phyloP scores from a whole-genome alignment of 2,329 filamentous ascomycete genomes.

The Aspergillus terreus region DNA sequence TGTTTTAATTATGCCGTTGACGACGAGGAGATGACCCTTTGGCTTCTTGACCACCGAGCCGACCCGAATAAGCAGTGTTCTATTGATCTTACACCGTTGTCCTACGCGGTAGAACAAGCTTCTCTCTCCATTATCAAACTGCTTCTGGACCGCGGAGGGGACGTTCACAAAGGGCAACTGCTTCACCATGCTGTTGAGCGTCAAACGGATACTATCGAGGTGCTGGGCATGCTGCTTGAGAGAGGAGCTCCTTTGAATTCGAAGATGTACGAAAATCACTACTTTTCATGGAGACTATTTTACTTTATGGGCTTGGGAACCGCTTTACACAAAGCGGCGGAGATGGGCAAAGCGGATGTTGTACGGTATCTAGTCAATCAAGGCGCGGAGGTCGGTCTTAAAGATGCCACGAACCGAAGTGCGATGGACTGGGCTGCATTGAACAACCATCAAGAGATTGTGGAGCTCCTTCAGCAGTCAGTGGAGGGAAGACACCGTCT shows the following conservation, averaged over 20 bases:
- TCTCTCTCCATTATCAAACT: constrained; percentile 17
- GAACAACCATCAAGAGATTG: too few species aligned
- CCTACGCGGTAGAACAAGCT: constrained; percentile 17
- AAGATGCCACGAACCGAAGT: constrained; percentile 7
- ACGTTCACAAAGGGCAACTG: constrained; percentile 19
- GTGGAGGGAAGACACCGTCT: too few species aligned
- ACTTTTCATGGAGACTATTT: constrained; percentile 15
- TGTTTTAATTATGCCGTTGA: constrained; percentile 14
- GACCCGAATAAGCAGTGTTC: constrained; percentile 22
- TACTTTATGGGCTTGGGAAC: constrained; percentile 19
- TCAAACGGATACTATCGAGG: constrained; percentile 11
- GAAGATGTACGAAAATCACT: constrained; percentile 19
- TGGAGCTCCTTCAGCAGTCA: too few species aligned
- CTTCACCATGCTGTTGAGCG: constrained; percentile 19
- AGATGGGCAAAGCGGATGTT: constrained; percentile 17
- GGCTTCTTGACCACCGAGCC: constrained; percentile 25
- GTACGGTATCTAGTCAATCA: constrained; percentile 16
- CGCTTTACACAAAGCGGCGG: constrained; percentile 19
- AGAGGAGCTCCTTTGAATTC: constrained; percentile 17
- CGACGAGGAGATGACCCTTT: constrained; percentile 21
- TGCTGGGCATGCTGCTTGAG: constrained; percentile 16
- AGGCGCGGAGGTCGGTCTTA: constrained; percentile 16
- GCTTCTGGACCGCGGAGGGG: constrained; percentile 15
- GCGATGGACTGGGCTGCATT: too few species aligned
- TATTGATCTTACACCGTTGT: constrained; percentile 23